These are phyloP conservation scores for Solanum etuberosum DNA, from an alignment of 257 asterid species.

Conservation along the genomic window DNA sequence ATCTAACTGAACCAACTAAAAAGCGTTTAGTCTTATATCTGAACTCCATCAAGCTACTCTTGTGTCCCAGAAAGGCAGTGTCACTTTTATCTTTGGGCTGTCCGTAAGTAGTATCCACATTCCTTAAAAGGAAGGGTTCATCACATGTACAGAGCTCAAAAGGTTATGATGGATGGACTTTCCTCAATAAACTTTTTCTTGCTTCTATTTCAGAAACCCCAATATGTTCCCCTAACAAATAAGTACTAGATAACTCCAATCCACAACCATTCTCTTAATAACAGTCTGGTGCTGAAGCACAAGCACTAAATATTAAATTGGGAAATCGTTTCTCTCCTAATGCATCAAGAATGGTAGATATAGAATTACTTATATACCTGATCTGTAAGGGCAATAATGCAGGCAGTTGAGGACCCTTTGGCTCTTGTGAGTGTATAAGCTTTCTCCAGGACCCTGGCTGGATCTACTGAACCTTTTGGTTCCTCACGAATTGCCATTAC, in stretches of 20 bases:
- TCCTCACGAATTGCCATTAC: slow-evolving; percentile 64
- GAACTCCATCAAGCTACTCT: neutral
- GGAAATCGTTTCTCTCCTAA: neutral
- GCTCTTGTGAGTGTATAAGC: slow-evolving; percentile 65
- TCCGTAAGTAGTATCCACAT: neutral
- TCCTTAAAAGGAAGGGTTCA: neutral
- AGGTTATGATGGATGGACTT: neutral
- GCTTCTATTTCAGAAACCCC: neutral
- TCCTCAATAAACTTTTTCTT: neutral
- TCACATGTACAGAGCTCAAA: neutral
- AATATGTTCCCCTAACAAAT: neutral
- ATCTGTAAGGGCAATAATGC: slow-evolving; percentile 81
- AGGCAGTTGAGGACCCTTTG: slow-evolving; percentile 90
- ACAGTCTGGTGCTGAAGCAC: neutral
- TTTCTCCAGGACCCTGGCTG: slow-evolving; percentile 78
- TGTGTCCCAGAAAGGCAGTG: neutral
- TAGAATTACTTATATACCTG: slow-evolving; percentile 30
- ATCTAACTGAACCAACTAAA: neutral
- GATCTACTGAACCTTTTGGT: slow-evolving; percentile 77
- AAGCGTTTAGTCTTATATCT: neutral
- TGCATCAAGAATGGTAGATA: neutral
- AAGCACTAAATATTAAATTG: neutral
- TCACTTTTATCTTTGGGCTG: neutral
- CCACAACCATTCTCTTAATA: neutral
- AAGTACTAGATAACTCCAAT: neutral